Base-by-base conservation (phyloP, 768 basidiomycete genomes). In the Scleroderma citrinum region DNA sequence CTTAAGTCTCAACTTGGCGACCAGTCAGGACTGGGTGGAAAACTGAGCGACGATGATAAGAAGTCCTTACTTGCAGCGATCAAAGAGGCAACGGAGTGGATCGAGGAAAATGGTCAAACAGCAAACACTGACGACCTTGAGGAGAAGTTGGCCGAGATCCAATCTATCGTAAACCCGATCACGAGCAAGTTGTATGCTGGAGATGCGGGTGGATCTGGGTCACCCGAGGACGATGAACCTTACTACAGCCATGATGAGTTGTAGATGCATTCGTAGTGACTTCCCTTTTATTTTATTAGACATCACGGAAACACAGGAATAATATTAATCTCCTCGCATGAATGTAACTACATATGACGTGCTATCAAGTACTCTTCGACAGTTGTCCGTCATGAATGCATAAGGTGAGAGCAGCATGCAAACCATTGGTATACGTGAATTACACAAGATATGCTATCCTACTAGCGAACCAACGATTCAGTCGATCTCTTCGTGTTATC, bases 1-100 rank as follows among this genome's bases (percentile, higher is more conserved):
- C 80, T 95, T 63, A 92, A 92, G 79, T 80, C 76, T 31, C 93
- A 96, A 63, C 75, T 96, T 32, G 80, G 71, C 44, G 94, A 97
- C 69, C 76, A 84, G 55, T 83, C 93, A 44, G 94, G 94, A 49
- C 81, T 96, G 46, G 94, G 94, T 55, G 89, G 88, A 59, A 97
- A 96, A 70, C 66, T 92, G 50, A 74, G 72, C 51, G 83, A 83
- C 17, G 85, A 83, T 0, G 89, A 92, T 69, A 90, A 89, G 77
- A 85, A 87, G 80, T 81, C 80, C 7, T 78, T 98, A 53, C 74
- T 89, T 46, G 78, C 77, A 19, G 74, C 83, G 32, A 73, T 96
- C 71, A 94, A 94, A 76, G 92, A 95, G 57, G 81, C 83, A 47
- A 83, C 85, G 17, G 90, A 91, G 49, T 97, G 93, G 93, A 80